Evolutionary conservation across 1,284 basidiomycete genomes (phyloP).

Genomic region (Melanopsichium pennsylvanicum): DNA sequence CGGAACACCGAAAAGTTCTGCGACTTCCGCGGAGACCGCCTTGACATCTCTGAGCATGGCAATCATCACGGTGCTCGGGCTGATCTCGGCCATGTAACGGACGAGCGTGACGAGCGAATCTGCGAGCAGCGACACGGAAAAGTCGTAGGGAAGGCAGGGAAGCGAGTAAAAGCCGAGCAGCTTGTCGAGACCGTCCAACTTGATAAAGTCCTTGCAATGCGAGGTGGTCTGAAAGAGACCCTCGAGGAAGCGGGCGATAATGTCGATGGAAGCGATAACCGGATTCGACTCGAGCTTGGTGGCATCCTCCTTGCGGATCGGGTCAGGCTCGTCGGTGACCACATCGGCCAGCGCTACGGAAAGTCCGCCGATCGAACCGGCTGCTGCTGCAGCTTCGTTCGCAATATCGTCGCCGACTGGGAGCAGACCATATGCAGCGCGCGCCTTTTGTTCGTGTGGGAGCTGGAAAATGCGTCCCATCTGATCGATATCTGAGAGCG

Average conservation of each 20-base stretch:
- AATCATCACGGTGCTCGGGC: constrained; percentile 78
- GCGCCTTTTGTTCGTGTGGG: constrained; percentile 35
- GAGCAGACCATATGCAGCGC: constrained; percentile 45
- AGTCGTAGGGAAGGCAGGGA: constrained; percentile 89
- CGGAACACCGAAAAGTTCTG: constrained; percentile 73
- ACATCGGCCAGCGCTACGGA: constrained; percentile 50
- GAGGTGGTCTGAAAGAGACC: constrained; percentile 87
- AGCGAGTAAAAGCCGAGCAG: constrained; percentile 81
- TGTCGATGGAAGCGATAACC: constrained; percentile 58
- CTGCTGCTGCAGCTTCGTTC: constrained; percentile 15
- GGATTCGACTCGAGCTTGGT: constrained; percentile 47
- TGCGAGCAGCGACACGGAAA: constrained; percentile 79
- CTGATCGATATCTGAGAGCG: constrained; percentile 70
- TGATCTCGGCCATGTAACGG: constrained; percentile 85
- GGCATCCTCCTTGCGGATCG: constrained; percentile 46
- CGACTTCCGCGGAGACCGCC: constrained; percentile 75
- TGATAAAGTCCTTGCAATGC: constrained; percentile 90
- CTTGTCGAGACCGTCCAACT: constrained; percentile 77
- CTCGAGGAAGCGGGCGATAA: constrained; percentile 71
- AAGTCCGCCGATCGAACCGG: constrained; percentile 8
- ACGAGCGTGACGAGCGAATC: constrained; percentile 87
- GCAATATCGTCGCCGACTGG: constrained; percentile 20
- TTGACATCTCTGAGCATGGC: constrained; percentile 79
- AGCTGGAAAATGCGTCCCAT: constrained; percentile 71
- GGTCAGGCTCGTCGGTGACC: constrained; percentile 50